phyloP scores from a whole-genome alignment of 768 basidiomycete genomes.

The Hypholoma sublateritium region DNA sequence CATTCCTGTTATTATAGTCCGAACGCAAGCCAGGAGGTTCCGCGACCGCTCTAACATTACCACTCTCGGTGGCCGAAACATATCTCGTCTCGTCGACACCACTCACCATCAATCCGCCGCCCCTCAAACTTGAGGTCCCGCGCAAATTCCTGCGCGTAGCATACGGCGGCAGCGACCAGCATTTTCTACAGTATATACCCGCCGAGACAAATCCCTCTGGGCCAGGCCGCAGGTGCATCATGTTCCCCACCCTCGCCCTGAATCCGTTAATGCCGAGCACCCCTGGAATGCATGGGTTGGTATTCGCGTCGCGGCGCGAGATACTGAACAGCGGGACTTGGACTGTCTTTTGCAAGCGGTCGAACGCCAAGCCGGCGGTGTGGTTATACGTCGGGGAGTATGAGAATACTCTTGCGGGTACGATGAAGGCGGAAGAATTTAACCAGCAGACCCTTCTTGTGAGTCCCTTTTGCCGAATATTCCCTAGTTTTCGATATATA shows the following conservation, averaged over 20 bases:
- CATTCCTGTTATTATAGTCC: background rate
- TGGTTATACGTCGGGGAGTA: constrained; percentile 7
- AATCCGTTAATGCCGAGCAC: constrained; percentile 26
- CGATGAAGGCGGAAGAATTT: constrained; percentile 1
- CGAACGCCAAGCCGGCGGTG: background rate
- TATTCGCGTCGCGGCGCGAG: constrained; percentile 28
- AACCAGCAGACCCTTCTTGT: background rate
- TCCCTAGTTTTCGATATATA: background rate
- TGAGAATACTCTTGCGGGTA: background rate
- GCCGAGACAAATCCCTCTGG: constrained; percentile 5
- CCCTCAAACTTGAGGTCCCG: constrained; percentile 9
- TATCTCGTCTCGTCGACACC: constrained; percentile 12
- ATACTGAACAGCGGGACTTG: constrained; percentile 21
- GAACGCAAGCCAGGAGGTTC: background rate
- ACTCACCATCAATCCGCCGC: constrained; percentile 12
- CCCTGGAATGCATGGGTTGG: constrained; percentile 26
- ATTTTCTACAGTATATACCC: constrained; percentile 15
- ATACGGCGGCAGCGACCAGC: constrained; percentile 21
- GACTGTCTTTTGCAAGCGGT: constrained; percentile 20
- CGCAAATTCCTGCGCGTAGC: constrained; percentile 16
- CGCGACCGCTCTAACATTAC: background rate
- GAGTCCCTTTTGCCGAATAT: background rate
- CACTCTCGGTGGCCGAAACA: background rate
- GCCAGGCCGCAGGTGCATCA: constrained; percentile 3
- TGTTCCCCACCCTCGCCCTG: constrained; percentile 22